Evolutionary conservation across 1,284 basidiomycete genomes (phyloP), one percentile per base, ranked within the genome.

Genomic region (Wolfiporia cocos): DNA sequence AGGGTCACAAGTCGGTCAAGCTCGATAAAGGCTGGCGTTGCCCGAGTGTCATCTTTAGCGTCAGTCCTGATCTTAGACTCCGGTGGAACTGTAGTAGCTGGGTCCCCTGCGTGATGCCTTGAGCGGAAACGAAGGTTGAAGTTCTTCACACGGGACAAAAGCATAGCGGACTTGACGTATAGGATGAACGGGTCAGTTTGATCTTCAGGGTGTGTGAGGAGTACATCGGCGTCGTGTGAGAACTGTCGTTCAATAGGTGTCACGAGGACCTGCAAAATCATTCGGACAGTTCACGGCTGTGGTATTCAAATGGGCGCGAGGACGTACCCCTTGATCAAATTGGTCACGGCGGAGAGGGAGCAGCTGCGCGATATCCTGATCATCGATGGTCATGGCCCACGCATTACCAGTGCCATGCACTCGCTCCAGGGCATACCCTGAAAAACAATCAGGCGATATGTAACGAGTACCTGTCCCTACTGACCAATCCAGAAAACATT

Each of bases 141-240:
- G n/a, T 69, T 64, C 56, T 86, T 88, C 26, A 84, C 76, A 36
- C 66, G 71, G 9, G 83, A 85, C 24, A 86, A 69, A 29, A 88
- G 53, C 43, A 86, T 76, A 9, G 72, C 68, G 17, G 76, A 72
- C 56, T 88, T 88, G 57, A 86, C 69, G 49, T 83, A 85, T n/a
- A 88, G 56, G n/a, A 74, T 74, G 50, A 86, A 86, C 1, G 82
- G 76, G 55, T 88, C 85, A 0, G 75, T 76, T 52, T 82, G 76
- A n/a, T 70, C 67, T 31, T 74, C 74, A 17, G 75, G 74, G 53
- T 86, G 80, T 7, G 61, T 58, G 6, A 77, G 67, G 19, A 86
- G 66, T 12, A 85, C 59, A 51, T 80, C 71, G 43, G 65, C 69
- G 11, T 71, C 70, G 50, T 82, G 76, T 0, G 81, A 77, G 76